phyloP scores from a whole-genome alignment of 208 protist species.

The Trypanosoma melophagium region DNA sequence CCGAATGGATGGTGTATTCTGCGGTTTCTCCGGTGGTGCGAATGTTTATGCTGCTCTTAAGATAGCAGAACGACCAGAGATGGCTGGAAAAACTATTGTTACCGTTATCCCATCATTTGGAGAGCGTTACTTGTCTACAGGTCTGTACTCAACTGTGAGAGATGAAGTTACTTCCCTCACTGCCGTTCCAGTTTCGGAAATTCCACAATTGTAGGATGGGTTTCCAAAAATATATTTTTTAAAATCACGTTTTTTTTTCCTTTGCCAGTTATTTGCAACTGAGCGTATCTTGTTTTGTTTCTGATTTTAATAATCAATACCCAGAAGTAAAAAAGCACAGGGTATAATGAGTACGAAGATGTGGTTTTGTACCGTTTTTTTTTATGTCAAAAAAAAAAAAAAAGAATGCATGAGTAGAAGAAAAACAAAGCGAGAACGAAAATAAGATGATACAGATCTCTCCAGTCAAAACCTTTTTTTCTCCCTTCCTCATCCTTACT shows the following conservation, averaged over 20 bases:
- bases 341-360: no score
- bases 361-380: no score
- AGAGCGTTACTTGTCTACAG: slow-evolving; percentile 88
- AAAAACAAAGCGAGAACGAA: neutral
- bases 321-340: no score
- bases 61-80: slow-evolving; percentile 78
- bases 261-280: neutral
- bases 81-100: slow-evolving; percentile 88
- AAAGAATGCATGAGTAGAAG: neutral
- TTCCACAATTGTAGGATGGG: slow-evolving; percentile 21
- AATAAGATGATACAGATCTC: no score
- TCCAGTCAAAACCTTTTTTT: no score
- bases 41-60: slow-evolving; percentile 84
- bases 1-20: slow-evolving; percentile 79
- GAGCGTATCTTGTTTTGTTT: slow-evolving; percentile 14
- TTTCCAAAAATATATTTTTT: slow-evolving; percentile 6
- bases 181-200: slow-evolving; percentile 67
- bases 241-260: neutral
- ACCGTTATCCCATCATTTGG: slow-evolving; percentile 88
- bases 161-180: slow-evolving; percentile 68
- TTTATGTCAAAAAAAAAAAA: slow-evolving; percentile 4
- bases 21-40: slow-evolving; percentile 82
- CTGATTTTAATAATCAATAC: neutral
- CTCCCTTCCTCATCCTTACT: no score
- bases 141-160: slow-evolving; percentile 66